Evolutionary conservation across 345 rosid species (phyloP).

Genomic region (Iberis pinnata): DNA sequence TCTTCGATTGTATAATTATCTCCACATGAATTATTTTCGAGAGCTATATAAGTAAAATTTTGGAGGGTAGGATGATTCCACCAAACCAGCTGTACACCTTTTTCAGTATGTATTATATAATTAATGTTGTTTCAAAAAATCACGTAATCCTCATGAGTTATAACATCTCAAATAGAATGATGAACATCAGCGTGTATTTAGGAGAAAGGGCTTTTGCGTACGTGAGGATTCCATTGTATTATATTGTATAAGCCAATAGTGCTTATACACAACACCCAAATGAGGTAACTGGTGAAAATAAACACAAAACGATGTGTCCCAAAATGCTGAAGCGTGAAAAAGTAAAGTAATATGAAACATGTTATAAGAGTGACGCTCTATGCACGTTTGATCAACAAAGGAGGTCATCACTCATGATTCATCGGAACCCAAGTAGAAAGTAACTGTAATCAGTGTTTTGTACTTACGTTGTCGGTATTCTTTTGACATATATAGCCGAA

Average conservation of each 20-base stretch:
- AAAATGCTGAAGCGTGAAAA: conserved; percentile 93
- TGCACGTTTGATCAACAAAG: conserved; percentile 32
- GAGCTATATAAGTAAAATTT: no score
- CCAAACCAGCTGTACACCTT: no score
- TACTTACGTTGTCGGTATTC: conserved; percentile 83
- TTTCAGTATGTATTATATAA: no score
- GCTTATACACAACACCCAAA: conserved; percentile 85
- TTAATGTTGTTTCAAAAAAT: no score
- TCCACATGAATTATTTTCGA: no score
- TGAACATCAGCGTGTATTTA: conserved; percentile 92
- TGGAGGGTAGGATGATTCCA: no score
- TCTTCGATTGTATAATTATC: no score
- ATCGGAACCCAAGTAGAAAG: conserved; percentile 11
- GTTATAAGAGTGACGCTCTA: conserved; percentile 92
- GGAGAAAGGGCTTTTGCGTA: conserved; percentile 94
- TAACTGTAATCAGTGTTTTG: conserved; percentile 10
- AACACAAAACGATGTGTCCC: conserved; percentile 93
- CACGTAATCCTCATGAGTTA: no score
- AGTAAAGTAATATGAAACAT: conserved; percentile 89
- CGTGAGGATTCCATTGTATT: conserved; percentile 71
- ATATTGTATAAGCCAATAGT: conserved; percentile 88
- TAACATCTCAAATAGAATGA: no score
- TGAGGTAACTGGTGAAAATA: conserved; percentile 70
- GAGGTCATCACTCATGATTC: conserved; percentile 15
- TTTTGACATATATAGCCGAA: conserved; percentile 82